Conservation (phyloP, 2,329 filamentous ascomycete species). For the Fusarium domesticum region DNA sequence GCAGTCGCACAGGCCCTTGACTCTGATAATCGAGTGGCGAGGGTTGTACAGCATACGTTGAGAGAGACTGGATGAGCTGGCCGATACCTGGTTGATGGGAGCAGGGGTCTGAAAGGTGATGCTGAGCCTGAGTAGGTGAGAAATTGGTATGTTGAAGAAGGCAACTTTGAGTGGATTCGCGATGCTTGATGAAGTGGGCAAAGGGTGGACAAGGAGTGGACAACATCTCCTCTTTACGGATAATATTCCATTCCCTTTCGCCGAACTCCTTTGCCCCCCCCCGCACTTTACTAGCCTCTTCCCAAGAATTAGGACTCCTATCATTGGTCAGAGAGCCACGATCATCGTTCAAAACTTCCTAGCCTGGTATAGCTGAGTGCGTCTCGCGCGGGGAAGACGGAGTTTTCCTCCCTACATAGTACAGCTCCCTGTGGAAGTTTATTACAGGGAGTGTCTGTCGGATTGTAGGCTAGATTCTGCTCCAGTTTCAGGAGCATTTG, state of each 20-base stretch:
- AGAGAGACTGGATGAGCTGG: not conserved
- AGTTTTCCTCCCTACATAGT: no score
- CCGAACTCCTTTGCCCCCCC: constrained; percentile 2
- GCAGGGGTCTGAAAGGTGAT: not conserved
- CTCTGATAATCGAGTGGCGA: not conserved
- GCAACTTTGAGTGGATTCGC: not conserved
- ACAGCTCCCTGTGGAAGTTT: no score
- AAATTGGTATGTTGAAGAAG: not conserved
- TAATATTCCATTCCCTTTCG: constrained; percentile 8
- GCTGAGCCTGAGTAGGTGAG: not conserved
- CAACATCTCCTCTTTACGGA: constrained; percentile 7
- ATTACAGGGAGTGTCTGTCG: no score
- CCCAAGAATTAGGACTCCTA: constrained; percentile 1
- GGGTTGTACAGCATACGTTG: not conserved
- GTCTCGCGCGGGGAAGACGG: not conserved
- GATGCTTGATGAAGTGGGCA: constrained; percentile 2
- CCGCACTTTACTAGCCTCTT: constrained; percentile 3
- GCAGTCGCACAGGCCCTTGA: no score
- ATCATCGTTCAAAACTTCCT: not conserved
- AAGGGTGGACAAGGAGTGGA: not conserved
- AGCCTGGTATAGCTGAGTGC: not conserved
- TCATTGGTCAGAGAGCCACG: not conserved
- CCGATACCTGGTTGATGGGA: not conserved
- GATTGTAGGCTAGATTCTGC: no score
- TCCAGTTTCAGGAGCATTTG: no score